phyloP scores from a whole-genome alignment of 345 rosid species.

The Camelina laxa region DNA sequence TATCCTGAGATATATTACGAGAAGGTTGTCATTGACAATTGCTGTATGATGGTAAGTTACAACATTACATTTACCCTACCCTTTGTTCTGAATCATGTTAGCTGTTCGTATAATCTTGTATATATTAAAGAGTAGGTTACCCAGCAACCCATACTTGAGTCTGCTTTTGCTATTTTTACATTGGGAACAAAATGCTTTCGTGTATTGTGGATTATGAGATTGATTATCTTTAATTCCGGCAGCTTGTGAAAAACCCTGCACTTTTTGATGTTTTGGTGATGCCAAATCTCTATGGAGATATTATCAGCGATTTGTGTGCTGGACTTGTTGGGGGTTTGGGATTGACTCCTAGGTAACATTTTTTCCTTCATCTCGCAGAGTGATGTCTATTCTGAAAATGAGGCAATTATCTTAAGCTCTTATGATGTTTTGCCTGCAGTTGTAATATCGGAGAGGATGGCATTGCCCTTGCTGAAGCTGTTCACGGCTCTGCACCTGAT shows the following conservation, averaged over 20 bases:
- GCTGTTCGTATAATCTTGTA: not conserved
- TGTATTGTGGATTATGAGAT: constrained; percentile 17
- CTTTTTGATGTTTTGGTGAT: constrained; percentile 95
- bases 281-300: constrained; percentile 99
- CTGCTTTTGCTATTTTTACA: not conserved
- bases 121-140: not conserved
- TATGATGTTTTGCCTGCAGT: constrained; percentile 52
- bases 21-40: constrained; percentile 98
- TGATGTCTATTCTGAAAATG: constrained; percentile 20
- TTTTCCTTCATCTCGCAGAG: not conserved
- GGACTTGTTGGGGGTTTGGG: constrained; percentile 98
- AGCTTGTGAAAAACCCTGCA: constrained; percentile 98
- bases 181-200: not conserved
- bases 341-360: constrained; percentile 85
- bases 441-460: constrained; percentile 95
- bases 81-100: constrained; percentile 2
- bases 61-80: not conserved
- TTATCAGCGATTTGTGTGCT: constrained; percentile 98
- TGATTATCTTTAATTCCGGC: constrained; percentile 28
- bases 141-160: not conserved
- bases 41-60: constrained; percentile 97
- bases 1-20: constrained; percentile 92
- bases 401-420: constrained; percentile 26
- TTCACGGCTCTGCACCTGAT: constrained; percentile 99
- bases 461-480: constrained; percentile 98